Evolutionary conservation across 208 protist genomes (phyloP).

Genomic region (Leishmania martiniquensis): DNA sequence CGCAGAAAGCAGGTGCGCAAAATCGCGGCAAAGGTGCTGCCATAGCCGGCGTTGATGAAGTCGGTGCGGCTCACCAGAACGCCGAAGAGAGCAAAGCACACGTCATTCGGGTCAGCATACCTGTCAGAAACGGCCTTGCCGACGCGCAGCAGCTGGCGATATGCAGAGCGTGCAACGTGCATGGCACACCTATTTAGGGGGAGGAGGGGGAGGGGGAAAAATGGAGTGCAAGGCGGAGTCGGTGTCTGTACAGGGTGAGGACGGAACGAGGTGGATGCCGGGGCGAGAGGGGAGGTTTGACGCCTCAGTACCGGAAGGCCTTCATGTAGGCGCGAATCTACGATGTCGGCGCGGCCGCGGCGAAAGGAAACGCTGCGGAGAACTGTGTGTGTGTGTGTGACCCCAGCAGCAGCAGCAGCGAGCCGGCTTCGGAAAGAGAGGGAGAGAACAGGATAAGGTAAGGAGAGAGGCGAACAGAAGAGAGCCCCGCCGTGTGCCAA

Average conservation of each 20-base stretch:
- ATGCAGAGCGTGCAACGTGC: slow-evolving; percentile 66
- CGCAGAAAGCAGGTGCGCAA: slow-evolving; percentile 65
- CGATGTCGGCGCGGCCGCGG: neutral
- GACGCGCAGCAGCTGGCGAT: slow-evolving; percentile 74
- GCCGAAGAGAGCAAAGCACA: slow-evolving; percentile 79
- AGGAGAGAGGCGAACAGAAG: neutral
- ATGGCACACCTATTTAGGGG: slow-evolving; percentile 23
- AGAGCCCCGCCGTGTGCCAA: neutral
- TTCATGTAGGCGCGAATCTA: neutral
- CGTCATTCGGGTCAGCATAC: slow-evolving; percentile 59
- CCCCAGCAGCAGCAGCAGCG: neutral
- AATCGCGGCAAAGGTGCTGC: slow-evolving; percentile 42
- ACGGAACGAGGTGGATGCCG: neutral
- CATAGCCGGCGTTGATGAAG: slow-evolving; percentile 75
- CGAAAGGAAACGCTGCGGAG: neutral
- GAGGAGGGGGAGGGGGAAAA: no score
- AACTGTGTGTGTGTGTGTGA: neutral
- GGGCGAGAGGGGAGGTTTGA: neutral
- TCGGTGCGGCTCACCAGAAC: slow-evolving; percentile 55
- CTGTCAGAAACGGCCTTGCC: slow-evolving; percentile 26
- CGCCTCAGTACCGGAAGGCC: neutral
- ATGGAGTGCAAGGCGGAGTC: neutral
- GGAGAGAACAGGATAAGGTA: neutral
- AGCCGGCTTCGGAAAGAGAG: neutral
- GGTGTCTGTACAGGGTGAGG: neutral